Percentiles rank a stretch among this genome's conserved stretches.
Conservation (phyloP, 768 basidiomycete species). For the Neoboletus brunneissimus region DNA sequence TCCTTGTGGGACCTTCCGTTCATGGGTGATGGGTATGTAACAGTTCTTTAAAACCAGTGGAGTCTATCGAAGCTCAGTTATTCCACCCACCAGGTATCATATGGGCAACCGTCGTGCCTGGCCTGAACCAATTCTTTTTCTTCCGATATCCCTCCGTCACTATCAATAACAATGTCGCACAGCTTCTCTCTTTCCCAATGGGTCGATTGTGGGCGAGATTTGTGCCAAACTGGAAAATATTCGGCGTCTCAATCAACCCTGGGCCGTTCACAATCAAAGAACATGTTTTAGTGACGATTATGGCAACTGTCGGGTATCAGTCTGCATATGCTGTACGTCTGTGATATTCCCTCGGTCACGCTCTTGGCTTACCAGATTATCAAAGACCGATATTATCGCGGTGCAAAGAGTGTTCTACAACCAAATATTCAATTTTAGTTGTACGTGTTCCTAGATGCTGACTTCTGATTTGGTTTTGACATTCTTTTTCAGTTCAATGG, state of each 20-base stretch:
- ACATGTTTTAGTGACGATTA: slow-evolving; percentile 68
- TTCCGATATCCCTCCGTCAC: slow-evolving; percentile 57
- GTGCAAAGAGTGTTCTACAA: slow-evolving; percentile 71
- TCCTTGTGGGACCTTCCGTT: slow-evolving; percentile 58
- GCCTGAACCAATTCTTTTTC: slow-evolving; percentile 78
- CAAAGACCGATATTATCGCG: slow-evolving; percentile 63
- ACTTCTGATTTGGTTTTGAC: background rate
- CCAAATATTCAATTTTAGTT: slow-evolving; percentile 52
- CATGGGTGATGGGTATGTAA: slow-evolving; percentile 52
- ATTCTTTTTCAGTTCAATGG: slow-evolving; percentile 45
- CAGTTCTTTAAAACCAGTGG: background rate
- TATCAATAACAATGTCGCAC: slow-evolving; percentile 58
- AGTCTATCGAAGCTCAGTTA: background rate
- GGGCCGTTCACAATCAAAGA: slow-evolving; percentile 79
- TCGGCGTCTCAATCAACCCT: slow-evolving; percentile 65
- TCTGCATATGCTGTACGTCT: slow-evolving; percentile 21
- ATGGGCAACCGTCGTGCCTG: slow-evolving; percentile 63
- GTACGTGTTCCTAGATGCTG: slow-evolving; percentile 22
- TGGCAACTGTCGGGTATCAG: slow-evolving; percentile 49
- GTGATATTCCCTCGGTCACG: background rate
- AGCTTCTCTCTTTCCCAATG: slow-evolving; percentile 69
- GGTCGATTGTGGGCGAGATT: slow-evolving; percentile 59
- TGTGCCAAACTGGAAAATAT: slow-evolving; percentile 49
- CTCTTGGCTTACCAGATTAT: background rate
- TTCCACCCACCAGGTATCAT: slow-evolving; percentile 28